phyloP scores from a whole-genome alignment of 345 rosid species.

The Linum trigynum region DNA sequence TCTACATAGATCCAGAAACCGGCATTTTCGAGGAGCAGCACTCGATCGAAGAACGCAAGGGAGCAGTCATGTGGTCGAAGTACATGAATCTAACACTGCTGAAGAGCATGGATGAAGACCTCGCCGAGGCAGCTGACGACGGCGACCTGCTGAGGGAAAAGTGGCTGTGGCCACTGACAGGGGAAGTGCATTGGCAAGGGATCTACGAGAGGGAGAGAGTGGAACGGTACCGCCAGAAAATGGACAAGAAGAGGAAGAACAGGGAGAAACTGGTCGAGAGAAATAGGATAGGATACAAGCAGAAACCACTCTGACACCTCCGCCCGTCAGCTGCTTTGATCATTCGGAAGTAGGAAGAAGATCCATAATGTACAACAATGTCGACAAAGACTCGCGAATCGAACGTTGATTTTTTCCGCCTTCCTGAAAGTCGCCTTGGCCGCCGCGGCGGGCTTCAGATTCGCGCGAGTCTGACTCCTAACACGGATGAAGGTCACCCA shows the following conservation, averaged over 20 bases:
- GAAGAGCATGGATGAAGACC: slow-evolving; percentile 94
- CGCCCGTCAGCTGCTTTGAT: too few relatives aligned
- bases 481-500: too few relatives aligned
- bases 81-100: slow-evolving; percentile 65
- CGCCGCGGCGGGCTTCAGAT: too few relatives aligned
- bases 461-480: too few relatives aligned
- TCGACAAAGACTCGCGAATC: too few relatives aligned
- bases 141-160: slow-evolving; percentile 53
- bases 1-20: slow-evolving; percentile 67
- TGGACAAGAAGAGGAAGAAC: slow-evolving; percentile 90
- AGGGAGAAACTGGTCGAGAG: slow-evolving; percentile 63
- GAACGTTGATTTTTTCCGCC: too few relatives aligned
- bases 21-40: slow-evolving; percentile 77
- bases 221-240: slow-evolving; percentile 75
- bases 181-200: slow-evolving; percentile 98
- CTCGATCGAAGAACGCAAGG: slow-evolving; percentile 48
- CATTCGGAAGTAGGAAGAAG: not conserved
- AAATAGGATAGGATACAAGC: slow-evolving; percentile 59
- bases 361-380: not conserved
- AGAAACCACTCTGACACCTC: slow-evolving; percentile 50
- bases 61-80: slow-evolving; percentile 53
- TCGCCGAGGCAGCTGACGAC: slow-evolving; percentile 98
- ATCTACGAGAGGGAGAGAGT: slow-evolving; percentile 90
- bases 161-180: slow-evolving; percentile 93
- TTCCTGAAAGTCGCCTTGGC: too few relatives aligned